A percentile compares a stretch with the other conserved stretches of the same genome.
Evolutionary conservation across 2,329 filamentous ascomycete species (phyloP).

Genomic region (Canariomyces notabilis): DNA sequence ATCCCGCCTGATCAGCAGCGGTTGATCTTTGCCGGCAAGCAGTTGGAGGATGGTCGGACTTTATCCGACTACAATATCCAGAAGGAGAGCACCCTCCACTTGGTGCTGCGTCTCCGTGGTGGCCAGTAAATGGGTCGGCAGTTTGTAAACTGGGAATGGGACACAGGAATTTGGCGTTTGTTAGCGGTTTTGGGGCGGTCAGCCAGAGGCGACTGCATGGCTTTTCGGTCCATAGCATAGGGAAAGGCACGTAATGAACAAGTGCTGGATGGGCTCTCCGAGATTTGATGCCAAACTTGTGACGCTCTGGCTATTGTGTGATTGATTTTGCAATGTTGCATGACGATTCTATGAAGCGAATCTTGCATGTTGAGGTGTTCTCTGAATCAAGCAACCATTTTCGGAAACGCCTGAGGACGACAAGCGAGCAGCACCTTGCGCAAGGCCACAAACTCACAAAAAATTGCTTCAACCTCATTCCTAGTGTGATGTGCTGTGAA

Average conservation of each 20-base stretch:
- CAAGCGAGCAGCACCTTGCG: not conserved
- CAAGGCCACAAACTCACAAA: not conserved
- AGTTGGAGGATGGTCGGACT: slow-evolving; percentile 26
- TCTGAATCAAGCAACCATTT: not conserved
- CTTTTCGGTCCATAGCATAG: slow-evolving; percentile 4
- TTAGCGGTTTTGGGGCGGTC: slow-evolving; percentile 14
- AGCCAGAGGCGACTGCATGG: slow-evolving; percentile 7
- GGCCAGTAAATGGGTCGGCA: slow-evolving; percentile 41
- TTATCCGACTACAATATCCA: slow-evolving; percentile 54
- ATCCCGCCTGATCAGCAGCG: slow-evolving; percentile 94
- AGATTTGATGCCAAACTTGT: not conserved
- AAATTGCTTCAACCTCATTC: not conserved
- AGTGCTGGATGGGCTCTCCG: slow-evolving; percentile 5
- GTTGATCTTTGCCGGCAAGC: slow-evolving; percentile 26
- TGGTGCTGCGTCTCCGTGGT: slow-evolving; percentile 67
- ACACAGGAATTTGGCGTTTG: slow-evolving; percentile 13
- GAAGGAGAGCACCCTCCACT: slow-evolving; percentile 67
- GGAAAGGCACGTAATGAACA: slow-evolving; percentile 8
- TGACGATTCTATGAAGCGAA: not conserved
- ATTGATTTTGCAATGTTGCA: slow-evolving; percentile 1
- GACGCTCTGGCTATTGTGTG: not conserved
- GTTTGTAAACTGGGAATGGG: slow-evolving; percentile 5
- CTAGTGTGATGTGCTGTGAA: not conserved
- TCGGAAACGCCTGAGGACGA: not conserved
- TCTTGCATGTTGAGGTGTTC: no score